Base-by-base conservation (phyloP, 768 basidiomycete species). In the Mycena floridula region DNA sequence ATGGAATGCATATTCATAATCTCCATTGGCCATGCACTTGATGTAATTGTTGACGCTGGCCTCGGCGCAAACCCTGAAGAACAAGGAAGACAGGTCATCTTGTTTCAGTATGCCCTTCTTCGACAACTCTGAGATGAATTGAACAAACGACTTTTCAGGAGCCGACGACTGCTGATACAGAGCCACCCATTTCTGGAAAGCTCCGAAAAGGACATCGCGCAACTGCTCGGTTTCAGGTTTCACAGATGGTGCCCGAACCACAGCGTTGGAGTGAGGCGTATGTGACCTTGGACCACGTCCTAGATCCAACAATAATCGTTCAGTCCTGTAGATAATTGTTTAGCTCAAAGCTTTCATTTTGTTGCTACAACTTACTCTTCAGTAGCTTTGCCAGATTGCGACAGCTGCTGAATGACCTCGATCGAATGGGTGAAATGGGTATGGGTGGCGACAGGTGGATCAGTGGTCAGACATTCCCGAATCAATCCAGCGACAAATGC, bases 51-150 rank as follows among this genome's bases (percentile, higher is more conserved):
- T 89, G 60, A 98, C 85, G 51, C 92, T 90, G 25, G 91, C 83
- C 63, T 97, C 94, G 46, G 92, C 88, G 58, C 94, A 97, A 30
- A 97, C 94, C 8, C 96, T 82, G 80, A 98, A 99, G 75, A 99
- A 99, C 58, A 97, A 89, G 3, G 91, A 93, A 4, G 96, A 97
- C 7, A 91, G 76, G 50, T 99, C 94, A 59, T 99, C 96, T 25
- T 89, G 85, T 57, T 92, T 94, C 54, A 99, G 69, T 48, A 99
- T 94, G 41, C 93, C 94, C 67, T 97, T 91, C 63, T 94, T 94
- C 37, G 91, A 94, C 44, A 99, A 73, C 57, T 93, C 87, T n/a
- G 89, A 94, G 64, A 98, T 95, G 67, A 93, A 98, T 4, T 88
- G 83, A 50, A 98, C 86, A 57, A 99, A 99, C 37, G 82, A 86